Evolutionary conservation across 352 stramenopile species (phyloP).

Genomic region (Phytophthora crassamura): DNA sequence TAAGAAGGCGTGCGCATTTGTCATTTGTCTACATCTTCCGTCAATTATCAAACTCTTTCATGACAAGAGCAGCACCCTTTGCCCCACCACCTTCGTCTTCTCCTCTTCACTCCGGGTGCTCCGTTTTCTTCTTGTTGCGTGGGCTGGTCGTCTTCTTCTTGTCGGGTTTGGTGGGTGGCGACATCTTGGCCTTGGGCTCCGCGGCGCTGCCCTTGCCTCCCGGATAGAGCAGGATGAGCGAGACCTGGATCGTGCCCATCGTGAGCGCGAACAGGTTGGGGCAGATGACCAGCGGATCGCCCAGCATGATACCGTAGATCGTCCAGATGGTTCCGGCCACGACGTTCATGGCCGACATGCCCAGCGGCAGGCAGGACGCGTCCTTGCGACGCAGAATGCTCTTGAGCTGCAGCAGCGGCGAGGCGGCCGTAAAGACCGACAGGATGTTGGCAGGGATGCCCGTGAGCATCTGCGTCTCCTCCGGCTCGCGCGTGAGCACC

Average conservation of each 20-base stretch:
- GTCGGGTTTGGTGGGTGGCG: slow-evolving; percentile 14
- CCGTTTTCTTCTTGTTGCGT: slow-evolving; percentile 34
- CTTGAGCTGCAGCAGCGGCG: slow-evolving; percentile 74
- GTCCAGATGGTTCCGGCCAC: slow-evolving; percentile 71
- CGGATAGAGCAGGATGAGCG: slow-evolving; percentile 64
- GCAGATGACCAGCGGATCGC: slow-evolving; percentile 67
- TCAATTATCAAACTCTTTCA: slow-evolving; percentile 4
- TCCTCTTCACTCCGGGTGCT: slow-evolving; percentile 38
- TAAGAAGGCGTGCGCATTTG: slow-evolving; percentile 2
- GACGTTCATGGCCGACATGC: slow-evolving; percentile 86
- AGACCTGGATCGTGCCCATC: slow-evolving; percentile 79
- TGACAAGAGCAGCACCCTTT: neutral
- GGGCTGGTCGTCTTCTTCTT: slow-evolving; percentile 26
- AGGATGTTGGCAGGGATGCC: slow-evolving; percentile 79
- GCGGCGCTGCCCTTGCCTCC: slow-evolving; percentile 36
- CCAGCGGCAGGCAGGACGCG: slow-evolving; percentile 71
- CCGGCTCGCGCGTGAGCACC: slow-evolving; percentile 44
- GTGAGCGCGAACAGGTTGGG: slow-evolving; percentile 74
- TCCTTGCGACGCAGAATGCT: slow-evolving; percentile 68
- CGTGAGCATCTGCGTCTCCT: slow-evolving; percentile 69
- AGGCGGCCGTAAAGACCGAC: slow-evolving; percentile 72
- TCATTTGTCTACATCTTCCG: slow-evolving; percentile 6
- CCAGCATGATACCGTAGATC: slow-evolving; percentile 71
- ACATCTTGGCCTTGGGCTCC: slow-evolving; percentile 24
- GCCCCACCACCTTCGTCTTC: neutral